Conservation (phyloP, 495 filamentous ascomycete species). For the Annulohypoxylon nitens region DNA sequence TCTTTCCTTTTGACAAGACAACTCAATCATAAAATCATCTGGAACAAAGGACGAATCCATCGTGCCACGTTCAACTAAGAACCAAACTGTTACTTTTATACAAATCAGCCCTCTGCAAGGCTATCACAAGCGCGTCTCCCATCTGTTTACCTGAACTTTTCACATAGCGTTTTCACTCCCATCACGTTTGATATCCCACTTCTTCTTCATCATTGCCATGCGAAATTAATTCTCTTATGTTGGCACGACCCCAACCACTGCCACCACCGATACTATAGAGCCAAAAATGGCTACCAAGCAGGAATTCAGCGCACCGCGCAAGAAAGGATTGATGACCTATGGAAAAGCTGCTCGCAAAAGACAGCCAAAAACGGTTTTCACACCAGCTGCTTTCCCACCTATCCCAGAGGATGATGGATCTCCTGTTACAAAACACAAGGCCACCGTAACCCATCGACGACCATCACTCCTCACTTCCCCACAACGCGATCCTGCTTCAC, state of each 20-base stretch:
- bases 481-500: slow-evolving; percentile 26
- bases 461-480: slow-evolving; percentile 42
- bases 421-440: slow-evolving; percentile 39
- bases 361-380: slow-evolving; percentile 46
- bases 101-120: slow-evolving; percentile 26
- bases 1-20: neutral
- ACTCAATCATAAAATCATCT: neutral
- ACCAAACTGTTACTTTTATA: slow-evolving; percentile 12
- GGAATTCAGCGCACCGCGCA: slow-evolving; percentile 55
- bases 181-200: neutral
- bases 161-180: neutral
- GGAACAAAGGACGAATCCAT: slow-evolving; percentile 14
- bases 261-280: slow-evolving; percentile 4
- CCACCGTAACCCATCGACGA: slow-evolving; percentile 35
- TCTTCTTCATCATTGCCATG: slow-evolving; percentile 21
- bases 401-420: slow-evolving; percentile 47
- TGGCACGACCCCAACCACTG: slow-evolving; percentile 11
- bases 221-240: slow-evolving; percentile 12
- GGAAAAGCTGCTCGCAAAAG: slow-evolving; percentile 55
- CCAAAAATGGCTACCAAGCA: slow-evolving; percentile 51
- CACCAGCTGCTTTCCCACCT: slow-evolving; percentile 44
- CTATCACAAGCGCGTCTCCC: slow-evolving; percentile 38
- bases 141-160: slow-evolving; percentile 19
- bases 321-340: slow-evolving; percentile 57
- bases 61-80: slow-evolving; percentile 22